phyloP scores from a whole-genome alignment of 257 asterid genomes.

The Solanum piurae region DNA sequence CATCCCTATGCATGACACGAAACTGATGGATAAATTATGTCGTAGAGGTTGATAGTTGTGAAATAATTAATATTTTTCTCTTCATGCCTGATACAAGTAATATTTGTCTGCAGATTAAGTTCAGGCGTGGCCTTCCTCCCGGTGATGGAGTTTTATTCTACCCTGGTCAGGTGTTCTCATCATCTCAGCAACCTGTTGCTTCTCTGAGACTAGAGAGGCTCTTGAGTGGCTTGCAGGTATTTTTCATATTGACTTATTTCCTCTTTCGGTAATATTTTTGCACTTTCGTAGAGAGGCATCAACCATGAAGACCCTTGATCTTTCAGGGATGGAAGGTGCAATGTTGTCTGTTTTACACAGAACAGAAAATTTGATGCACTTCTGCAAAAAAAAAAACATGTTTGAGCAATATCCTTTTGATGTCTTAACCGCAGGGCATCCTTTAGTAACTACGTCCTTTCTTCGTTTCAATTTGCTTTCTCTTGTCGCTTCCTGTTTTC shows the following conservation, averaged over 20 bases:
- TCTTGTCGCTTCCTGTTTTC: neutral
- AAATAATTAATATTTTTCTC: neutral
- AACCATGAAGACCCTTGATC: neutral
- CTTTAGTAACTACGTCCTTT: neutral
- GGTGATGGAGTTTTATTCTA: constrained; percentile 95
- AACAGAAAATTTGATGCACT: neutral
- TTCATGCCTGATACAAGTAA: neutral
- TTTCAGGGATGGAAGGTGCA: neutral
- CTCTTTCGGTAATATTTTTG: neutral
- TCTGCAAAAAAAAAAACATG: neutral
- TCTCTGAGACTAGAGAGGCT: constrained; percentile 90
- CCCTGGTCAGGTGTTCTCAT: constrained; percentile 95
- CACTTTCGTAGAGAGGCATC: neutral
- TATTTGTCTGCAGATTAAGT: constrained; percentile 50
- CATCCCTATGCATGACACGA: constrained; percentile 2
- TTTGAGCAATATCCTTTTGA: neutral
- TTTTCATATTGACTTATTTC: neutral
- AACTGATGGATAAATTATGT: neutral
- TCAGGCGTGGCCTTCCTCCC: constrained; percentile 98
- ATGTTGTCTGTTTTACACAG: neutral
- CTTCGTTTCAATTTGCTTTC: neutral
- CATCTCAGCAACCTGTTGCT: constrained; percentile 85
- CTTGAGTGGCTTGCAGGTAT: constrained; percentile 94
- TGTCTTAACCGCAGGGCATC: neutral
- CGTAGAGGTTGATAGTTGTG: neutral